A percentile compares a stretch with the other conserved stretches of the same genome.
Conservation (phyloP, 2,329 filamentous ascomycete genomes). For the Colletotrichum sp. region DNA sequence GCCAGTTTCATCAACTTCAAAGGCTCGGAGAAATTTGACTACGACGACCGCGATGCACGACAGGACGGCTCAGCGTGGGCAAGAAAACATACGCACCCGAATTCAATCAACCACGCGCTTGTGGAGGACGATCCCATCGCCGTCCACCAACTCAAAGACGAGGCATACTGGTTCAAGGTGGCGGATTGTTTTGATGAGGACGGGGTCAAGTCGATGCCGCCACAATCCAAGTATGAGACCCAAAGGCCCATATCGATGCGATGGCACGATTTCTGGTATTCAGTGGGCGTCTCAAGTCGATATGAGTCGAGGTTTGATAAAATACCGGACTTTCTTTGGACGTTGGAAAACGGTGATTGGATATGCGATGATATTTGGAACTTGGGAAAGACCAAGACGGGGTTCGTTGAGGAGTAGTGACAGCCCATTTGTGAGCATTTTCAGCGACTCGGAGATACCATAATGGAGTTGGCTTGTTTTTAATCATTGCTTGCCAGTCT, state of each 20-base stretch:
- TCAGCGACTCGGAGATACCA: neutral
- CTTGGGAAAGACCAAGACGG: constrained; percentile 24
- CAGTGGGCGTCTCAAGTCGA: constrained; percentile 20
- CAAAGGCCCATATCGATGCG: constrained; percentile 14
- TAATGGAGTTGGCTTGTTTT: neutral
- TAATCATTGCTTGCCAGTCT: neutral
- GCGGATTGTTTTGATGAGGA: constrained; percentile 31
- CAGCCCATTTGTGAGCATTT: neutral
- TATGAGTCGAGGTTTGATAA: constrained; percentile 25
- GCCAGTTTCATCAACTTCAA: constrained; percentile 32
- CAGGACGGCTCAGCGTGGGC: constrained; percentile 33
- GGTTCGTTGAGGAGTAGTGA: neutral
- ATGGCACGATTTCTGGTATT: constrained; percentile 29
- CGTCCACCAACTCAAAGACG: constrained; percentile 32
- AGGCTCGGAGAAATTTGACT: constrained; percentile 35
- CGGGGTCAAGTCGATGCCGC: constrained; percentile 26
- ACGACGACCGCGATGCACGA: constrained; percentile 29
- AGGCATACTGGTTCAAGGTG: constrained; percentile 29
- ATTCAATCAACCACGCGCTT: constrained; percentile 28
- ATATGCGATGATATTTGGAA: constrained; percentile 31
- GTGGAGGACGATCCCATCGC: constrained; percentile 26
- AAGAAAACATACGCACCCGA: constrained; percentile 25
- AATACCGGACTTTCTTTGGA: constrained; percentile 27
- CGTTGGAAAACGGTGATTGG: constrained; percentile 23
- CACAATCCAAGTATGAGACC: neutral